Base-by-base conservation (phyloP, 352 stramenopile species). In the Globisporangium nagaii region DNA sequence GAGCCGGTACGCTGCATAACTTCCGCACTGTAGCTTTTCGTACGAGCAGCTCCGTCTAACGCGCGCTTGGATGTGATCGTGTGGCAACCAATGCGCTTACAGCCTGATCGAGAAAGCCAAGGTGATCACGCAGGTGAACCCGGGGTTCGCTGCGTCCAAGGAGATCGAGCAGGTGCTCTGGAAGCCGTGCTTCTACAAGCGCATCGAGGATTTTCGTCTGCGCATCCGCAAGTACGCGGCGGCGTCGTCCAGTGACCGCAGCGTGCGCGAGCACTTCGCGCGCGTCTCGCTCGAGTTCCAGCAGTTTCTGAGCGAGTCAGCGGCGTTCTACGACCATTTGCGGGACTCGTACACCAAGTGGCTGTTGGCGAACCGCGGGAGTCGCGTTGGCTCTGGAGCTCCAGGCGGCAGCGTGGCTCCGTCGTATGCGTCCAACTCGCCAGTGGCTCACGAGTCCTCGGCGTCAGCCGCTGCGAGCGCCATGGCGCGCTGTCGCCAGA, bases 121-220 rank as follows among this genome's bases (percentile, higher is more conserved):
- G 40, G 41, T 55, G 15, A 56, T 90, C 20, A 68, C 61, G 24
- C 63, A 84, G 32, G 58, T 53, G 35, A 70, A 71, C n/a, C 69
- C 80, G 12, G 51, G 60, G 3, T 84, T 90, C 46, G 79, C 80
- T 17, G 79, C 79, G 13, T 32, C 56, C 17, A 88, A 86, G 51
- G 80, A 93, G 60, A 65, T 90, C 15, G 83, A 93, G 53, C 77
- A 88, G 46, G 79, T 79, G 54, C 70, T 96, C 30, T 96, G 88
- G 88, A 96, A 96, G 60, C 86, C 77, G 17, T 96, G 86, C 61
- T 95, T 95, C 56, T 96, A 96, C 63, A 91, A 91, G 54, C 78
- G 85, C 61, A 96, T 96, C 50, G 88, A 93, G 53, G 80, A 91
- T 54, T 96, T 96, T 50, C 85, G 86, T 9, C 82, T 78, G 9